These are phyloP conservation scores for Rhododendron mucronatum DNA, from an alignment of 148 eudicot species.

Conservation along the genomic window DNA sequence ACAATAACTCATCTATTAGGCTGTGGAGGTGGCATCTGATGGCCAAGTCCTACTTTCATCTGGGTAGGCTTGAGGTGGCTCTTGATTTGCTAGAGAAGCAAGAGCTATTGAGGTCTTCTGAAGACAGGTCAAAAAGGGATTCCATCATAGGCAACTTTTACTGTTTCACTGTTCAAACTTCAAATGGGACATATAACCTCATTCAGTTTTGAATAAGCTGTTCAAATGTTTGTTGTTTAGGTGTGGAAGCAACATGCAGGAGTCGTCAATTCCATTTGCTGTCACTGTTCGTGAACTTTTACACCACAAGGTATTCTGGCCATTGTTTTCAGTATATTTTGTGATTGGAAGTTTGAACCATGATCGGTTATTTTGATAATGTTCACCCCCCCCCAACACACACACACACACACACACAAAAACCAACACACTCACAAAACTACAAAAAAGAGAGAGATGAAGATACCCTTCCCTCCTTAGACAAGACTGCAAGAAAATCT, in stretches of 20 bases:
- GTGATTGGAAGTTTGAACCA: background rate
- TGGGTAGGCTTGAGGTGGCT: constrained; percentile 82
- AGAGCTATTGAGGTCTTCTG: constrained; percentile 33
- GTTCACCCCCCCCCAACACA: background rate
- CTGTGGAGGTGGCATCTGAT: constrained; percentile 61
- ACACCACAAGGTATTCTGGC: constrained; percentile 49
- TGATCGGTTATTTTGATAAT: background rate
- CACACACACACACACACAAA: background rate
- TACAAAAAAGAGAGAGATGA: background rate
- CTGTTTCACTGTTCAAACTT: background rate
- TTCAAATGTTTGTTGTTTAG: constrained; percentile 22
- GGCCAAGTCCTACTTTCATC: constrained; percentile 65
- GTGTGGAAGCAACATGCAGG: constrained; percentile 32
- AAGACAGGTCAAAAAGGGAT: constrained; percentile 28
- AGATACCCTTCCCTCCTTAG: background rate
- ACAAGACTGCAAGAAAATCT: background rate
- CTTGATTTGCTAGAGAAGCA: constrained; percentile 59
- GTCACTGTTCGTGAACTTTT: constrained; percentile 59
- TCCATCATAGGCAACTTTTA: background rate
- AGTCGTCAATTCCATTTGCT: constrained; percentile 39
- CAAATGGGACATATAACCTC: background rate
- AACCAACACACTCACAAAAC: background rate
- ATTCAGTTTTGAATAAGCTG: background rate
- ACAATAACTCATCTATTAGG: constrained; percentile 21
- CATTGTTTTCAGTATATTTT: background rate